These are phyloP conservation scores for Pholiota adiposa DNA, from an alignment of 1,284 basidiomycete species.

Conservation along the genomic window DNA sequence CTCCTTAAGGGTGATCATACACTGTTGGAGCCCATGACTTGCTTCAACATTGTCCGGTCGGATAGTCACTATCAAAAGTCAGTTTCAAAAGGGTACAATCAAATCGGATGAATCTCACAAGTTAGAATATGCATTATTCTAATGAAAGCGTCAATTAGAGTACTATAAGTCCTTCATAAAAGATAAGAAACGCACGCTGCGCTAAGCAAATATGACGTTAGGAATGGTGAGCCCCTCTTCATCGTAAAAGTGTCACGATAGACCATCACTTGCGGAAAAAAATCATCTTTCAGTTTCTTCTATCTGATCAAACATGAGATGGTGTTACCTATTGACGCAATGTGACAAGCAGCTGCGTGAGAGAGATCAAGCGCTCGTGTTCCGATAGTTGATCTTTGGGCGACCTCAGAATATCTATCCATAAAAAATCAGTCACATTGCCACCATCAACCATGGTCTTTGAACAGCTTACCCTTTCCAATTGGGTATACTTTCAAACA, in stretches of 20 bases:
- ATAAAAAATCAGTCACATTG: slow-evolving; percentile 12
- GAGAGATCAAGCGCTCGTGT: slow-evolving; percentile 78
- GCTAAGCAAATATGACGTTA: slow-evolving; percentile 76
- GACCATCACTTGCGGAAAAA: slow-evolving; percentile 47
- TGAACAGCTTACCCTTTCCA: slow-evolving; percentile 55
- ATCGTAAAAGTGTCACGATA: slow-evolving; percentile 69
- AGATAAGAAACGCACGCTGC: slow-evolving; percentile 60
- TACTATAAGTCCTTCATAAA: slow-evolving; percentile 9
- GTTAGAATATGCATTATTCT: slow-evolving; percentile 86
- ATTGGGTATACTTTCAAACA: slow-evolving; percentile 61
- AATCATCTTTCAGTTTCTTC: not conserved
- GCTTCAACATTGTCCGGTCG: slow-evolving; percentile 73
- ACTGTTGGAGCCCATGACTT: slow-evolving; percentile 67
- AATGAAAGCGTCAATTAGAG: slow-evolving; percentile 14
- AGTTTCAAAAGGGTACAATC: slow-evolving; percentile 2
- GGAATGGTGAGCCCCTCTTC: slow-evolving; percentile 66
- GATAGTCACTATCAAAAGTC: slow-evolving; percentile 55
- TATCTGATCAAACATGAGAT: not conserved
- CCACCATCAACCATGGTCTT: not conserved
- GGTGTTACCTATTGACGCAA: slow-evolving; percentile 66
- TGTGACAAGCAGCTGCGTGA: slow-evolving; percentile 75
- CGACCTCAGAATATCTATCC: slow-evolving; percentile 42
- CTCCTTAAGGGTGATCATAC: slow-evolving; percentile 67
- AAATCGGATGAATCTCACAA: slow-evolving; percentile 44
- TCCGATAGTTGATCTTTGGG: slow-evolving; percentile 45